Evolutionary conservation across 129 eudicot species (phyloP).

Genomic region (Smallanthus sonchifolius): DNA sequence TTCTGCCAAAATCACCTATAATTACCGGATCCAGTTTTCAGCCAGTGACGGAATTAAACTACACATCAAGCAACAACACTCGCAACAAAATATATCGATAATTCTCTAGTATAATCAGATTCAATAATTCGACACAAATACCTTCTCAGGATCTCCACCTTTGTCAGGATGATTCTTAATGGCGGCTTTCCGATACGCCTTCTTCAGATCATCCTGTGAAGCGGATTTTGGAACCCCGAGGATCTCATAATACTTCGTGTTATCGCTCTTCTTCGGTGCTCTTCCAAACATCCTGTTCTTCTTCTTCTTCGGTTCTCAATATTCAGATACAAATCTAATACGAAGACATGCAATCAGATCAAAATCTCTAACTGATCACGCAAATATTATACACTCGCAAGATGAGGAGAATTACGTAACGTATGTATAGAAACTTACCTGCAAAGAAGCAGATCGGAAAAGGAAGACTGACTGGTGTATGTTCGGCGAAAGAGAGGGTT

Average conservation of each 20-base stretch:
- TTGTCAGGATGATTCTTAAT: slow-evolving; percentile 77
- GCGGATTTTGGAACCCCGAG: slow-evolving; percentile 72
- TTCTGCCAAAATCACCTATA: background rate
- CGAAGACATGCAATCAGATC: background rate
- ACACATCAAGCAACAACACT: background rate
- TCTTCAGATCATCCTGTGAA: slow-evolving; percentile 65
- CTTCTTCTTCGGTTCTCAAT: slow-evolving; percentile 3
- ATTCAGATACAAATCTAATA: slow-evolving; percentile 14
- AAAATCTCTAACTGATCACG: background rate
- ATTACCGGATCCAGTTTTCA: background rate
- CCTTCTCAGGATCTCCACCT: slow-evolving; percentile 91
- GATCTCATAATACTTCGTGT: slow-evolving; percentile 68
- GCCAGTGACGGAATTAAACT: background rate
- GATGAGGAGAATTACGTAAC: background rate
- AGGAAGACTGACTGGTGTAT: background rate
- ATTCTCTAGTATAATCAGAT: background rate
- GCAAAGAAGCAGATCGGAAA: slow-evolving; percentile 4
- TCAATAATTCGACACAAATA: background rate
- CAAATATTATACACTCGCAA: no score
- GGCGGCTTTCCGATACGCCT: slow-evolving; percentile 81
- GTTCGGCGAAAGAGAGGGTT: slow-evolving; percentile 1
- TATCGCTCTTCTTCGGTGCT: slow-evolving; percentile 72
- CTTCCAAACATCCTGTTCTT: slow-evolving; percentile 61
- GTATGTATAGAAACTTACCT: background rate
- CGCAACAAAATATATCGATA: background rate